These are phyloP conservation scores for Phytopythium boreale DNA, from an alignment of 352 stramenopile genomes.

Conservation along the genomic window DNA sequence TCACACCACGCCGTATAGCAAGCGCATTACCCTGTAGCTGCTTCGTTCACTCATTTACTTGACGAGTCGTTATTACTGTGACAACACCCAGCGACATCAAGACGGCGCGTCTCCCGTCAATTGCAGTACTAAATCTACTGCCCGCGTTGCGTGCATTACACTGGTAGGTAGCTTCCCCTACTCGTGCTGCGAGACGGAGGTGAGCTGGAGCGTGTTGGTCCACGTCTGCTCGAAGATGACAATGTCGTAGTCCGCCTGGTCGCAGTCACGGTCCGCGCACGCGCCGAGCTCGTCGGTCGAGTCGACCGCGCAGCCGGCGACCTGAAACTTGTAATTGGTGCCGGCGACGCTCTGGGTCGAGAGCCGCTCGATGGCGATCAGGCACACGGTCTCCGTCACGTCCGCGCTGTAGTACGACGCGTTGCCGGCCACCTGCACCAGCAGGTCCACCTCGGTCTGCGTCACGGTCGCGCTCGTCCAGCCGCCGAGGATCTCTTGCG, in stretches of 20 bases:
- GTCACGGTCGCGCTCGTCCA: conserved; percentile 23
- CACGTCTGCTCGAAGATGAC: conserved; percentile 36
- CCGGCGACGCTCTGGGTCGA: conserved; percentile 42
- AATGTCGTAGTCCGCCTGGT: conserved; percentile 29
- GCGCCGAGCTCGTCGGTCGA: conserved; percentile 33
- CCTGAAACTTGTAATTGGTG: conserved; percentile 59
- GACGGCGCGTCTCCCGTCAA: background rate
- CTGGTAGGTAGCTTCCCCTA: conserved; percentile 9
- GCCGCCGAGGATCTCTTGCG: conserved; percentile 11
- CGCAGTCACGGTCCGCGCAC: conserved; percentile 38
- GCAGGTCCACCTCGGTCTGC: conserved; percentile 20
- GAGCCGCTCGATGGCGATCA: conserved; percentile 33
- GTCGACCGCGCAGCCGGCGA: conserved; percentile 40
- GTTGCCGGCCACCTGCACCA: conserved; percentile 33
- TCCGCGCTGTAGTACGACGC: conserved; percentile 25
- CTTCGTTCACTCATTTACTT: background rate
- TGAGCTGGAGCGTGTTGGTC: conserved; percentile 36
- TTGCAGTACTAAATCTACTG: background rate
- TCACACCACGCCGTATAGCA: background rate
- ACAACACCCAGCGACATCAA: conserved; percentile 5
- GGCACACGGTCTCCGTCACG: conserved; percentile 32
- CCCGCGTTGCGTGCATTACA: background rate
- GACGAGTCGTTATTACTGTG: background rate
- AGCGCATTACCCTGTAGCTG: background rate
- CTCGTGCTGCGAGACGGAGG: conserved; percentile 24